Evolutionary conservation across 169 alveolate species (phyloP).

Genomic region (Amoebophrya sp.): DNA sequence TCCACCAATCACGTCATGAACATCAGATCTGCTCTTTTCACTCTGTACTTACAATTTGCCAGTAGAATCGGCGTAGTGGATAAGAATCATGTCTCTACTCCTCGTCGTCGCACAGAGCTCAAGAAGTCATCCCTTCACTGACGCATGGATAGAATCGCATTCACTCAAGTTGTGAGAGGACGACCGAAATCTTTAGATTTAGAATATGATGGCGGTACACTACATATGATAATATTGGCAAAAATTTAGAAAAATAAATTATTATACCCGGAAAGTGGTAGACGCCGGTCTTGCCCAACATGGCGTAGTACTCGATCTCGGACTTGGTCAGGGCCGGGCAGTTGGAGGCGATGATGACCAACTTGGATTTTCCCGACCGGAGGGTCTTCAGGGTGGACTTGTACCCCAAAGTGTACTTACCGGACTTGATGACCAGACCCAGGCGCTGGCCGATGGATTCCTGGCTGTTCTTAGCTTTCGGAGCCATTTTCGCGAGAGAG

Average conservation of each 20-base stretch:
- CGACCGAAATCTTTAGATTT: neutral
- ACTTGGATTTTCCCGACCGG: constrained; percentile 87
- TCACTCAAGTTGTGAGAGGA: neutral
- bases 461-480: neutral
- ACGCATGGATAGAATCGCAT: neutral
- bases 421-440: constrained; percentile 93
- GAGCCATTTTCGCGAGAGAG: neutral
- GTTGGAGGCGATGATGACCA: constrained; percentile 88
- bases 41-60: too few species aligned
- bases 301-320: constrained; percentile 94
- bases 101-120: too few species aligned
- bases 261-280: constrained; percentile 40
- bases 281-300: constrained; percentile 86
- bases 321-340: constrained; percentile 95
- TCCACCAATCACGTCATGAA: too few species aligned
- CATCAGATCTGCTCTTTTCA: too few species aligned
- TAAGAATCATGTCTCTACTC: too few species aligned
- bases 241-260: neutral
- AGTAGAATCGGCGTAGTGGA: too few species aligned
- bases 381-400: constrained; percentile 85
- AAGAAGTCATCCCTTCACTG: too few species aligned
- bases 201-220: neutral
- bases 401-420: constrained; percentile 89
- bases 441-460: constrained; percentile 89
- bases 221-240: neutral